A percentile compares a stretch with the other conserved stretches of the same genome.
Evolutionary conservation across 2,329 filamentous ascomycete species (phyloP).

Genomic region (Scopulariopsis brevicaulis): DNA sequence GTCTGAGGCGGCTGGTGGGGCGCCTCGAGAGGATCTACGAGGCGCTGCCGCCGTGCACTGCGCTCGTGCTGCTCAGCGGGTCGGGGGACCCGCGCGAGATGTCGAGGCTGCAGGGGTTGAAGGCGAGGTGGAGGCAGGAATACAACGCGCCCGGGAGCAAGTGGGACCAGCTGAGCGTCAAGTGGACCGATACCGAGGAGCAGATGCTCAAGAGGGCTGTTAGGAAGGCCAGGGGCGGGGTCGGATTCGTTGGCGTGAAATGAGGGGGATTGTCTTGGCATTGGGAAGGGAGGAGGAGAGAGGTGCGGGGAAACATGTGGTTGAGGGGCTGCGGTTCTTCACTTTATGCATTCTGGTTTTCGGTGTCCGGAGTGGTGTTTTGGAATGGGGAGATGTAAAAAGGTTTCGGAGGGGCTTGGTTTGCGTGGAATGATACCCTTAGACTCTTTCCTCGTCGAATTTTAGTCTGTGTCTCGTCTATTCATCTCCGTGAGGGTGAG

Average conservation of each 20-base stretch:
- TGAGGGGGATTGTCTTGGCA: conserved; percentile 18
- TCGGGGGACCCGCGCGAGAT: conserved; percentile 59
- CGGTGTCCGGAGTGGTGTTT: not conserved
- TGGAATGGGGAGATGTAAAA: not conserved
- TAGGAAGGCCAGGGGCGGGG: conserved; percentile 44
- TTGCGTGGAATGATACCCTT: not conserved
- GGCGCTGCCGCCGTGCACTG: conserved; percentile 52
- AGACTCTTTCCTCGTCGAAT: not conserved
- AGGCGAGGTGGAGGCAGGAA: conserved; percentile 49
- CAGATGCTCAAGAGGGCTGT: conserved; percentile 49
- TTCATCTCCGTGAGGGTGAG: no score
- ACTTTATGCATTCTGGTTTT: not conserved
- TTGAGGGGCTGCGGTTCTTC: not conserved
- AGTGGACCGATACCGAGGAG: conserved; percentile 58
- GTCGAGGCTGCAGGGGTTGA: conserved; percentile 48
- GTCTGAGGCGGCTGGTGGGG: conserved; percentile 30
- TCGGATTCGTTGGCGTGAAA: conserved; percentile 56
- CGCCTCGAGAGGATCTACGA: conserved; percentile 45
- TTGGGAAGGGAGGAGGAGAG: not conserved
- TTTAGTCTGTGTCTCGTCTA: no score
- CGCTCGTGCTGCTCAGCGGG: conserved; percentile 52
- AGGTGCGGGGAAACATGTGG: not conserved
- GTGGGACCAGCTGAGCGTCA: conserved; percentile 55
- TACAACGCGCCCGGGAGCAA: conserved; percentile 52
- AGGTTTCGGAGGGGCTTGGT: not conserved